These are phyloP conservation scores for Barbatosphaeria neglecta DNA, from an alignment of 495 filamentous ascomycete species.

Conservation along the genomic window DNA sequence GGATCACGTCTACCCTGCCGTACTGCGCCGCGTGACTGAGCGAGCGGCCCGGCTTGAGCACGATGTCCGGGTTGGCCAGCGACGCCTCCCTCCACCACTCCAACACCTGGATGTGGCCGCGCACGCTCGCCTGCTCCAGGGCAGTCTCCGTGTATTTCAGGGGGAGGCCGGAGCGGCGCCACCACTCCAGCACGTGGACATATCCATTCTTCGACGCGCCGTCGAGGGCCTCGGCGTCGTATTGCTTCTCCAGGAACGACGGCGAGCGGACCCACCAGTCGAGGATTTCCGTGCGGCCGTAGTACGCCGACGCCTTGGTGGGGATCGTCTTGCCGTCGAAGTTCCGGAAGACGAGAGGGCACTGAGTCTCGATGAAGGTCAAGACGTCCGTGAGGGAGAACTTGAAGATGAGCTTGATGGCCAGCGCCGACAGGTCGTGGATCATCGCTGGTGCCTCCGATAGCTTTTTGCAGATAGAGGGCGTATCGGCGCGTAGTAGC, in stretches of 20 bases:
- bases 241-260: constrained; percentile 66
- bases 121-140: constrained; percentile 71
- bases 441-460: constrained; percentile 55
- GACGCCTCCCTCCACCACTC: constrained; percentile 79
- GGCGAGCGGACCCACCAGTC: constrained; percentile 71
- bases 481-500: constrained; percentile 58
- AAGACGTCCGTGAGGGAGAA: constrained; percentile 73
- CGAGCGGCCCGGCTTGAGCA: constrained; percentile 66
- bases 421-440: constrained; percentile 63
- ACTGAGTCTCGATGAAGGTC: constrained; percentile 63
- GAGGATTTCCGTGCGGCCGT: constrained; percentile 72
- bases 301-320: constrained; percentile 73
- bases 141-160: constrained; percentile 77
- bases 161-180: constrained; percentile 67
- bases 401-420: constrained; percentile 81
- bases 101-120: constrained; percentile 71
- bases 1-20: constrained; percentile 56
- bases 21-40: constrained; percentile 71
- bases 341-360: constrained; percentile 69
- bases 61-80: constrained; percentile 24
- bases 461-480: constrained; percentile 52
- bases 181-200: constrained; percentile 81
- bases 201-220: constrained; percentile 74
- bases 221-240: constrained; percentile 67
- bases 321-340: constrained; percentile 75